Evolutionary conservation across 768 basidiomycete species (phyloP).

Genomic region (Kwoniella mangroviensis): DNA sequence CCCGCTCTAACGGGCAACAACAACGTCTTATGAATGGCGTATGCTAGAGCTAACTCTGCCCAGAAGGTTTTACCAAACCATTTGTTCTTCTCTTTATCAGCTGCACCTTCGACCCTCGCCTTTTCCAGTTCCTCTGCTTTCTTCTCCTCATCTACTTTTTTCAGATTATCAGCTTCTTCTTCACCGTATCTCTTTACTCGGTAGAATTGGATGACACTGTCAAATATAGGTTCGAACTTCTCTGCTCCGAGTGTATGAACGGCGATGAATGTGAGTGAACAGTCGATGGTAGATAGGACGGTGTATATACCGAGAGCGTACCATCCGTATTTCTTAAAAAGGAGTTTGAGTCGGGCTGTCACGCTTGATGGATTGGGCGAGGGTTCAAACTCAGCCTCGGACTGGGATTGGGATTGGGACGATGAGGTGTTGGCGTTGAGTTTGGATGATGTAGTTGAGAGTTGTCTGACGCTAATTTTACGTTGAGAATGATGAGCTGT

Average conservation of each 20-base stretch:
- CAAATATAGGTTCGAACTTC: slow-evolving; percentile 73
- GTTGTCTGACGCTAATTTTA: neutral
- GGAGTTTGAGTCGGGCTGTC: slow-evolving; percentile 55
- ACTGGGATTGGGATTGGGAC: slow-evolving; percentile 4
- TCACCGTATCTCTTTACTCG: slow-evolving; percentile 35
- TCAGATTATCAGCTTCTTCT: slow-evolving; percentile 33
- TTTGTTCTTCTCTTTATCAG: slow-evolving; percentile 18
- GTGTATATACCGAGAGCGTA: slow-evolving; percentile 92
- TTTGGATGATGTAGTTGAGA: neutral
- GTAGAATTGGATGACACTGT: slow-evolving; percentile 56
- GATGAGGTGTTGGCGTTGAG: neutral
- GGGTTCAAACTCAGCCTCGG: slow-evolving; percentile 9
- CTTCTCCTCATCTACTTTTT: slow-evolving; percentile 34
- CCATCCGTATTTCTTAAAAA: slow-evolving; percentile 92
- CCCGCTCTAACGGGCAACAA: slow-evolving; percentile 89
- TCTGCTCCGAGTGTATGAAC: slow-evolving; percentile 90
- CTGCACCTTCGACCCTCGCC: neutral
- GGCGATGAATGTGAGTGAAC: slow-evolving; percentile 78
- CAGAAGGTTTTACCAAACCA: slow-evolving; percentile 69
- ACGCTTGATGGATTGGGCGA: slow-evolving; percentile 14
- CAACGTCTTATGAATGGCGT: slow-evolving; percentile 92
- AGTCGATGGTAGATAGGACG: slow-evolving; percentile 74
- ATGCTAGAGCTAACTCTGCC: slow-evolving; percentile 90
- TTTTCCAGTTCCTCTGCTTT: slow-evolving; percentile 8
- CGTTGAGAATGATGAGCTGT: neutral